A percentile compares a stretch with the other conserved stretches of the same genome.
These are phyloP conservation scores for Starmerella gropengiesseri DNA, from an alignment of 805 yeast species.

Conservation along the genomic window DNA sequence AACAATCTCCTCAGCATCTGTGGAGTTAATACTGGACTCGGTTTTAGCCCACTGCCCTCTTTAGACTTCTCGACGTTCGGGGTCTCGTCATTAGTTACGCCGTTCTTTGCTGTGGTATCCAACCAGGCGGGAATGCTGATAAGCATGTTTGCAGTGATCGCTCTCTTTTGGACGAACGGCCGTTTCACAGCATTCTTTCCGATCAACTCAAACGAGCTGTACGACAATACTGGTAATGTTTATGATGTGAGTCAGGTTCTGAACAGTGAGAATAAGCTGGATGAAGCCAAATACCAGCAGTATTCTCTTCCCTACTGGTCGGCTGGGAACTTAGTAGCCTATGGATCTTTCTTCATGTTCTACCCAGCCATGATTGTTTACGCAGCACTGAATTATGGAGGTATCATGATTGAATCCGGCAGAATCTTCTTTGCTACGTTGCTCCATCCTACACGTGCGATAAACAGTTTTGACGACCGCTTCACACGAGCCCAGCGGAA, in stretches of 20 bases:
- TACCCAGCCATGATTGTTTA: constrained; percentile 47
- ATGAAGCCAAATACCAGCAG: constrained; percentile 38
- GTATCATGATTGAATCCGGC: background rate
- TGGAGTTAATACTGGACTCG: constrained; percentile 41
- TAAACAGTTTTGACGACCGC: constrained; percentile 36
- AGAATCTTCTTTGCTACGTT: constrained; percentile 20
- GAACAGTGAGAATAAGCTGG: constrained; percentile 33
- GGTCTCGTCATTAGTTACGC: background rate
- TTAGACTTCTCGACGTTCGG: background rate
- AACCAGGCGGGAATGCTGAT: constrained; percentile 18
- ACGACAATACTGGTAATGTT: constrained; percentile 40
- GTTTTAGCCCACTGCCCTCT: constrained; percentile 21
- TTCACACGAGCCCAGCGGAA: constrained; percentile 47
- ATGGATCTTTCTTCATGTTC: constrained; percentile 46
- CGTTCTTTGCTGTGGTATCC: background rate
- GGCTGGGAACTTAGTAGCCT: constrained; percentile 49
- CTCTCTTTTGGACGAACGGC: constrained; percentile 37
- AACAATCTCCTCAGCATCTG: constrained; percentile 48
- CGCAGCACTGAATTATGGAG: constrained; percentile 22
- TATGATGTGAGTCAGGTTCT: constrained; percentile 42
- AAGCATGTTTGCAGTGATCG: constrained; percentile 26
- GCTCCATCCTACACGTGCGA: constrained; percentile 11
- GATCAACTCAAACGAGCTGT: constrained; percentile 39
- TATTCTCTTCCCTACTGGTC: constrained; percentile 61
- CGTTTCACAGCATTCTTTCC: constrained; percentile 44